A percentile compares a stretch with the other conserved stretches of the same genome.
Evolutionary conservation across 352 stramenopile species (phyloP).

Genomic region (Phytopythium vexans): DNA sequence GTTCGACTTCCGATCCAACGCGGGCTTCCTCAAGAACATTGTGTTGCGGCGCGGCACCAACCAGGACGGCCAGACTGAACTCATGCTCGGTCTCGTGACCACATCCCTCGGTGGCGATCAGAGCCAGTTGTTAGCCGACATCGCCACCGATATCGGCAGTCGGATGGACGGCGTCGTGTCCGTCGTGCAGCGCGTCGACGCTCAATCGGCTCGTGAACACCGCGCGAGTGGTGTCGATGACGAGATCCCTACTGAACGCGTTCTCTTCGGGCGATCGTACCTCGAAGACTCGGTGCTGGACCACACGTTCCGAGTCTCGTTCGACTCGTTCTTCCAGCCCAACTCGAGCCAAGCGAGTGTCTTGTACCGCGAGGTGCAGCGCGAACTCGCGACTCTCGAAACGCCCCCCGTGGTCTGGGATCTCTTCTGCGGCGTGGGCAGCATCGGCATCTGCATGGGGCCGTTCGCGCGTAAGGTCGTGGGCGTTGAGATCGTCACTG

Average conservation of each 20-base stretch:
- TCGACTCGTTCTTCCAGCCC: conserved; percentile 80
- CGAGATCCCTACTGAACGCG: conserved; percentile 1
- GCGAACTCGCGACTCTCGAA: conserved; percentile 18
- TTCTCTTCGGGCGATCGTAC: conserved; percentile 44
- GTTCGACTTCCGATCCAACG: conserved; percentile 59
- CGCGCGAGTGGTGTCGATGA: background rate
- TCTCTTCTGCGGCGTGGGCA: conserved; percentile 77
- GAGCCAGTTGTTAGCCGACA: conserved; percentile 20
- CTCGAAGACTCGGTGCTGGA: conserved; percentile 60
- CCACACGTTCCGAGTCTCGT: conserved; percentile 60
- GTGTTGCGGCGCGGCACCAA: conserved; percentile 52
- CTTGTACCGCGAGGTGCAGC: conserved; percentile 56
- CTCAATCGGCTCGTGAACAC: conserved; percentile 51
- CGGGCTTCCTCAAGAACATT: conserved; percentile 66
- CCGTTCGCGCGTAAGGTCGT: conserved; percentile 35
- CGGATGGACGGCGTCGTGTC: conserved; percentile 35
- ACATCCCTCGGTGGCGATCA: conserved; percentile 37
- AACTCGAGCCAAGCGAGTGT: conserved; percentile 56
- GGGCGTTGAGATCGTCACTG: conserved; percentile 69
- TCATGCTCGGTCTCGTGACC: conserved; percentile 71
- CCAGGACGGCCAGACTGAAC: conserved; percentile 16
- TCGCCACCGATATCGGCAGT: conserved; percentile 27
- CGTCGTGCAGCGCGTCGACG: conserved; percentile 58
- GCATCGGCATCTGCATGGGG: conserved; percentile 76
- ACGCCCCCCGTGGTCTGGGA: conserved; percentile 69